Base-by-base conservation (phyloP, 1,139 yeast genomes). In the Nematodospora anomalae region DNA sequence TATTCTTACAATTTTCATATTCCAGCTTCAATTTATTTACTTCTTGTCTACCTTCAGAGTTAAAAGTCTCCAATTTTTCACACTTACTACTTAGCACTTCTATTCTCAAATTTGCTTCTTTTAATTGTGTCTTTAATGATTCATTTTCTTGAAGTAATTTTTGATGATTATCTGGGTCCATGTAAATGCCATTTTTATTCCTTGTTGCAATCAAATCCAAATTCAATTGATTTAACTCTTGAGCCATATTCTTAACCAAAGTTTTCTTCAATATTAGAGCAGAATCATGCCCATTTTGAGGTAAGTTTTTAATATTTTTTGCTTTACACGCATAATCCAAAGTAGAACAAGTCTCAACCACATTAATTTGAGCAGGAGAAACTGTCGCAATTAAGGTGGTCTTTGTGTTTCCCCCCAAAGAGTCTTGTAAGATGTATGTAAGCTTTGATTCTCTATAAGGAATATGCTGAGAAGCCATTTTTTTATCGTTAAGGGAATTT, bases 381-480 rank as follows among this genome's bases (percentile, higher is more conserved):
- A 89, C 73, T 1, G 95, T 85, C 23, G 95, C 94, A 24, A 87
- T 79, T 42, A 87, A 72, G 16, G 86, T 74, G 0, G 96, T 87
- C 49, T 83, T 83, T 0, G 95, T 85, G 36, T 76, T 71, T 5
- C 96, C 95, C 1, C 95, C 95, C 18, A 87, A 67, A 0, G 95
- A 85, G 52, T 87, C 95, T 51, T 84, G 92, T 36, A 87, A 65
- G 32, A 87, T 58, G 44, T 94, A 70, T 0, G 96, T 87, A 37
- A 87, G 71, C 55, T 84, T 86, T 0, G 95, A 85, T 55, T 86
- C 95, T 45, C 97, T 67, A 53, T 87, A 89, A 0, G 97, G 96
- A 12, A 88, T 76, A 58, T 85, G 94, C 20, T 40, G 47, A 4
- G 39, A 33, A n/a, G 33, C 31, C 14, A 40, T 27, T 22, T 44